phyloP scores from a whole-genome alignment of 768 basidiomycete genomes.

The Suillus subaureus region DNA sequence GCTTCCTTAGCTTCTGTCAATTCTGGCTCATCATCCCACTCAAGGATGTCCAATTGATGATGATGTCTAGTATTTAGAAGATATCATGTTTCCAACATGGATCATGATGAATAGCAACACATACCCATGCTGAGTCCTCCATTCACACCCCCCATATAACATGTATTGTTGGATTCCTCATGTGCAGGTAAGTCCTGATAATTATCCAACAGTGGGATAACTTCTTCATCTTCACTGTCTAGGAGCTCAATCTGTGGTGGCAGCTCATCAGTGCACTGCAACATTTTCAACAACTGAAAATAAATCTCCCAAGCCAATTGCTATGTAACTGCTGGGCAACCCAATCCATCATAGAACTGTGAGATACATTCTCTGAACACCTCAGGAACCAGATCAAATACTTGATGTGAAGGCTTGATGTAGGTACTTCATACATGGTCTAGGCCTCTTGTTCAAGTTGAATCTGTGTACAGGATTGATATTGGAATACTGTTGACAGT shows the following conservation, averaged over 20 bases:
- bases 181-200: background rate
- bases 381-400: slow-evolving; percentile 39
- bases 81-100: no score
- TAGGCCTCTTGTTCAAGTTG: slow-evolving; percentile 17
- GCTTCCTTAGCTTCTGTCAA: background rate
- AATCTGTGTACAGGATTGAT: slow-evolving; percentile 17
- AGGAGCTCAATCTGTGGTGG: background rate
- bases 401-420: slow-evolving; percentile 34
- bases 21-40: background rate
- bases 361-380: slow-evolving; percentile 24
- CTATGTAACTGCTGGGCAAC: slow-evolving; percentile 23
- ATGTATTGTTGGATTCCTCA: background rate
- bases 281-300: background rate
- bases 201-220: background rate
- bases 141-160: background rate
- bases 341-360: slow-evolving; percentile 23
- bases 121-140: background rate
- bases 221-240: background rate
- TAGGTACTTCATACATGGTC: slow-evolving; percentile 26
- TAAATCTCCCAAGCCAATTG: slow-evolving; percentile 28
- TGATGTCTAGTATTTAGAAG: background rate
- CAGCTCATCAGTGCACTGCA: background rate
- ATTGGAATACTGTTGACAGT: background rate
- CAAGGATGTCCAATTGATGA: background rate
- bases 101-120: no score